Evolutionary conservation across 148 eudicot genomes (phyloP).

Genomic region (Rhododendron ovatum): DNA sequence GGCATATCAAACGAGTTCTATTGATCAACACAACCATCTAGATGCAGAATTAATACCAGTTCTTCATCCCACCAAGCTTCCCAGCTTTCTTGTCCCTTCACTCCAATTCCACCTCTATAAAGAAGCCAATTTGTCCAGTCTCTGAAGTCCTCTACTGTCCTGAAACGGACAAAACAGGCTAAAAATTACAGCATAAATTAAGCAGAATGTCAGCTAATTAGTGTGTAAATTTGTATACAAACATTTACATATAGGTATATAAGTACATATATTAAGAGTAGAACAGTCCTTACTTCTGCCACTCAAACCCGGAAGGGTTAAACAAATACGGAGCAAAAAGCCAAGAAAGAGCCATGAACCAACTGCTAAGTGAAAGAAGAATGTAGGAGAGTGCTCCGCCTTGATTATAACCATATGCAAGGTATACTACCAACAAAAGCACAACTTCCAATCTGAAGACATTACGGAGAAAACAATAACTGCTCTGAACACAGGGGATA

Average conservation of each 20-base stretch:
- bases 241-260: neutral
- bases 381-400: slow-evolving; percentile 72
- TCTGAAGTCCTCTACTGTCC: slow-evolving; percentile 91
- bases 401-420: slow-evolving; percentile 70
- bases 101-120: slow-evolving; percentile 97
- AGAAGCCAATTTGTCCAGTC: slow-evolving; percentile 99
- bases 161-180: slow-evolving; percentile 17
- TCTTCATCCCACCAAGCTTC: slow-evolving; percentile 99
- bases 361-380: slow-evolving; percentile 86
- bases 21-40: neutral
- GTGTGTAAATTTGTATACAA: neutral
- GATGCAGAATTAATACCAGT: slow-evolving; percentile 46
- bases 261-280: neutral
- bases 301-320: slow-evolving; percentile 96
- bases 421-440: slow-evolving; percentile 73
- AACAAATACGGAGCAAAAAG: slow-evolving; percentile 96
- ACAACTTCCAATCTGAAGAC: slow-evolving; percentile 78
- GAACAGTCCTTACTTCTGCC: slow-evolving; percentile 86
- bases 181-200: neutral
- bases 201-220: neutral
- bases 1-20: neutral
- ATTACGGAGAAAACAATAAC: neutral
- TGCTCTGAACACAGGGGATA: neutral
- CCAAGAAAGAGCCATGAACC: slow-evolving; percentile 97
- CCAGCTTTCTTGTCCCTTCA: slow-evolving; percentile 98